These are phyloP conservation scores for Xylaria sp. DNA, from an alignment of 2,329 filamentous ascomycete species.

Conservation along the genomic window DNA sequence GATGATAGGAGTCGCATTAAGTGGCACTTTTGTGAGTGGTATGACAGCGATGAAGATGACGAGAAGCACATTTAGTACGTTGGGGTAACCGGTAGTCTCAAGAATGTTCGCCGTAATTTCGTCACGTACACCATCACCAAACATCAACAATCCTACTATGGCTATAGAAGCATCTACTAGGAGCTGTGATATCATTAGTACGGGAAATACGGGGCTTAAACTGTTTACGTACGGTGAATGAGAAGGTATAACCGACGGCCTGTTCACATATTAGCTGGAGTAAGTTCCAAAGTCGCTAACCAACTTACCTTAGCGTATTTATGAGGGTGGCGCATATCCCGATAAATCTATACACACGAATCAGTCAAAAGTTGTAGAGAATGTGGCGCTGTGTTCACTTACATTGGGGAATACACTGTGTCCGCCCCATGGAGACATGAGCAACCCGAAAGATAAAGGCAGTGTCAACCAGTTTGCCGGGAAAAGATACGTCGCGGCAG, in stretches of 20 bases:
- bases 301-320: slow-evolving; percentile 68
- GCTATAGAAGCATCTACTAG: slow-evolving; percentile 84
- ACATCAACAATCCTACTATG: slow-evolving; percentile 90
- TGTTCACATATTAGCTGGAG: slow-evolving; percentile 51
- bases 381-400: slow-evolving; percentile 36
- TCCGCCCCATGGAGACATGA: slow-evolving; percentile 80
- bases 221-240: slow-evolving; percentile 74
- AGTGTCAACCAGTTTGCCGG: slow-evolving; percentile 88
- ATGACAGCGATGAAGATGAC: slow-evolving; percentile 91
- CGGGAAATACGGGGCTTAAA: neutral
- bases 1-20: slow-evolving; percentile 89
- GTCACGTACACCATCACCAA: slow-evolving; percentile 86
- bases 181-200: slow-evolving; percentile 61
- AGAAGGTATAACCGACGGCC: slow-evolving; percentile 82
- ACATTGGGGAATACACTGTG: slow-evolving; percentile 83
- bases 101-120: slow-evolving; percentile 94
- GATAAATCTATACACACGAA: slow-evolving; percentile 61
- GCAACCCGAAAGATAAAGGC: slow-evolving; percentile 86
- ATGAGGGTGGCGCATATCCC: slow-evolving; percentile 77
- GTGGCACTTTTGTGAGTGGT: slow-evolving; percentile 92
- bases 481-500: slow-evolving; percentile 82
- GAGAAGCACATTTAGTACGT: slow-evolving; percentile 78
- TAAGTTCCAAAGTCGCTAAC: neutral
- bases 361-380: slow-evolving; percentile 19
- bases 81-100: slow-evolving; percentile 77